Base-by-base conservation (phyloP, 345 rosid species). In the Hibiscus trionum region DNA sequence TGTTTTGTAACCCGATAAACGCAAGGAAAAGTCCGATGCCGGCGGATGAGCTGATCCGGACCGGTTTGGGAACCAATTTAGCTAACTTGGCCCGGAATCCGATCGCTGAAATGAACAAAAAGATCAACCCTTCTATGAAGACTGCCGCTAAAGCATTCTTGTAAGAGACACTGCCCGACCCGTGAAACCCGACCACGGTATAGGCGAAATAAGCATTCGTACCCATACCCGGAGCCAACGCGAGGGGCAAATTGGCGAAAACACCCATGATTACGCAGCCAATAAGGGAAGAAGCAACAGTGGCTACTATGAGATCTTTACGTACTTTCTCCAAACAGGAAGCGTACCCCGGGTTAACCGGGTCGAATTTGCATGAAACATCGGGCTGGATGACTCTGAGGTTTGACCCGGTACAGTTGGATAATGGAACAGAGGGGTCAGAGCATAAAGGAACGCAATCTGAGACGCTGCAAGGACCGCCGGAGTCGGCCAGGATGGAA, bases 201-300 rank as follows among this genome's bases (percentile, higher is more conserved):
- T 94, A 94, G 53, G 98, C 91, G 58, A 94, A 94, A 46, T 94
- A 94, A 8, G 96, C 98, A 74, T 94, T 94, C 1, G 93, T 73
- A 7, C 98, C 98, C 98, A 94, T 94, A 2, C 98, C 98, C 0
- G 98, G 98, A 50, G 98, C 98, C 72, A 94, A 47, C n/a, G 92
- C 98, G 11, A 91, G 60, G 0, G 97, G 98, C 15, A 94, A 83
- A 78, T 94, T 94, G 26, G 97, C 96, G 58, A 94, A 84, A 6
- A 71, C 56, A 11, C 98, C 98, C 98, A 94, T 94, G 49, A 94
- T 91, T 1, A 91, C 62, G 24, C 97, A 91, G 0, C 96, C 98
- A 73, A 94, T 84, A 0, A 94, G 79, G 2, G 98, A 90, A 0
- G 98, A 86, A 21, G 86, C 93, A 7, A 78, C 89, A 1, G 98